A percentile compares a stretch with the other conserved stretches of the same genome.
These are phyloP conservation scores for Cystobasidiopsis lactophilus DNA, from an alignment of 768 basidiomycete genomes.

Conservation along the genomic window DNA sequence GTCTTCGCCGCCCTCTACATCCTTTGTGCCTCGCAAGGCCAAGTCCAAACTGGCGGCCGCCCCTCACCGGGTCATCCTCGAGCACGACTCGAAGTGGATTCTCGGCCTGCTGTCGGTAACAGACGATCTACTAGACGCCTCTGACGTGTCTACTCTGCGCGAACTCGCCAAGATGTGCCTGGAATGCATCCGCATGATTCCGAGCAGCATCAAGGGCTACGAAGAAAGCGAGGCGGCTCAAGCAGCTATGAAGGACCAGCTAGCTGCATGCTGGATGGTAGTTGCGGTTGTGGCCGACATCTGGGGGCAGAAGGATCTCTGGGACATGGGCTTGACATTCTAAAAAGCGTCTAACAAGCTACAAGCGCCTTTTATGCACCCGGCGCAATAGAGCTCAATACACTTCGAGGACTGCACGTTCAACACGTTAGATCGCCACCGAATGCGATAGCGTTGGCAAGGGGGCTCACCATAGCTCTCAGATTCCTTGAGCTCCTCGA, in stretches of 20 bases:
- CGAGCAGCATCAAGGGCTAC: neutral
- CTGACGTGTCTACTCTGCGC: neutral
- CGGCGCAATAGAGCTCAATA: too few species aligned
- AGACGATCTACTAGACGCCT: neutral
- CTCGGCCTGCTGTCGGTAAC: neutral
- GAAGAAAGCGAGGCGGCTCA: neutral
- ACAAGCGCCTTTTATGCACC: too few species aligned
- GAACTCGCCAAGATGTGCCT: neutral
- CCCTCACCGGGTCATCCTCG: neutral
- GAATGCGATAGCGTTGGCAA: too few species aligned
- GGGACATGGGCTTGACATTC: neutral
- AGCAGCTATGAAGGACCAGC: neutral
- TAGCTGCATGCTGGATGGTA: neutral
- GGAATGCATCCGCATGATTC: neutral
- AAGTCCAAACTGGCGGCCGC: neutral
- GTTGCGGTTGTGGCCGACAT: neutral
- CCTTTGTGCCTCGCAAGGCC: neutral
- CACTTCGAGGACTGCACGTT: too few species aligned
- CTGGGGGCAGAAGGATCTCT: neutral
- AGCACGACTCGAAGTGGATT: neutral
- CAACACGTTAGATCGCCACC: too few species aligned
- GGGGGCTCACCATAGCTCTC: too few species aligned
- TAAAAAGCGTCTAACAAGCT: too few species aligned
- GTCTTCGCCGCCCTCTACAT: neutral
- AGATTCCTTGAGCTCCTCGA: constrained; percentile 82